phyloP scores from a whole-genome alignment of 805 yeast species.

The Grigorovia jiainica region DNA sequence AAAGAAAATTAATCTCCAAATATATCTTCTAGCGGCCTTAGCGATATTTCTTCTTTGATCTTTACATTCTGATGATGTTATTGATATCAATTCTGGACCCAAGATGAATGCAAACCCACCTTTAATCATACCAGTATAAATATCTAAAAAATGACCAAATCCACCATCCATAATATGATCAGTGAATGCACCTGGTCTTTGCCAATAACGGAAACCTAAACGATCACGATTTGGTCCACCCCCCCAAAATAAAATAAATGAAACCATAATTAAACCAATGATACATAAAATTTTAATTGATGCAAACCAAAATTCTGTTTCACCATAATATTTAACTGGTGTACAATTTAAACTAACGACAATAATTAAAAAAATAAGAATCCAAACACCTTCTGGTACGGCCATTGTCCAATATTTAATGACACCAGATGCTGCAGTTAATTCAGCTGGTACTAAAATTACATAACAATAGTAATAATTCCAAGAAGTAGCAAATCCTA shows the following conservation, averaged over 20 bases:
- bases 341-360: conserved; percentile 43
- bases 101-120: conserved; percentile 56
- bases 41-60: conserved; percentile 60
- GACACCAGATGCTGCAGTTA: conserved; percentile 57
- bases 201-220: conserved; percentile 67
- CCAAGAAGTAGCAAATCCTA: conserved; percentile 62
- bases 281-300: conserved; percentile 53
- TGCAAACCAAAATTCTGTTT: conserved; percentile 63
- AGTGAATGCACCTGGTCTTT: conserved; percentile 66
- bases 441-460: conserved; percentile 58
- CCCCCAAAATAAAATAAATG: conserved; percentile 59
- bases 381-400: conserved; percentile 65
- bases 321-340: conserved; percentile 61
- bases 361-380: conserved; percentile 47
- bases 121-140: too few species aligned
- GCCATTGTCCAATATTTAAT: conserved; percentile 50
- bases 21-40: conserved; percentile 54
- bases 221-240: conserved; percentile 56
- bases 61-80: conserved; percentile 57
- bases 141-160: conserved; percentile 35
- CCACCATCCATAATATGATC: conserved; percentile 40
- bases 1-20: conserved; percentile 51
- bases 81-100: conserved; percentile 64
- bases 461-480: conserved; percentile 69
- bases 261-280: conserved; percentile 53